A percentile compares a stretch with the other conserved stretches of the same genome.
These are phyloP conservation scores for Sanghuangporus baumii DNA, from an alignment of 1,284 basidiomycete genomes.

Conservation along the genomic window DNA sequence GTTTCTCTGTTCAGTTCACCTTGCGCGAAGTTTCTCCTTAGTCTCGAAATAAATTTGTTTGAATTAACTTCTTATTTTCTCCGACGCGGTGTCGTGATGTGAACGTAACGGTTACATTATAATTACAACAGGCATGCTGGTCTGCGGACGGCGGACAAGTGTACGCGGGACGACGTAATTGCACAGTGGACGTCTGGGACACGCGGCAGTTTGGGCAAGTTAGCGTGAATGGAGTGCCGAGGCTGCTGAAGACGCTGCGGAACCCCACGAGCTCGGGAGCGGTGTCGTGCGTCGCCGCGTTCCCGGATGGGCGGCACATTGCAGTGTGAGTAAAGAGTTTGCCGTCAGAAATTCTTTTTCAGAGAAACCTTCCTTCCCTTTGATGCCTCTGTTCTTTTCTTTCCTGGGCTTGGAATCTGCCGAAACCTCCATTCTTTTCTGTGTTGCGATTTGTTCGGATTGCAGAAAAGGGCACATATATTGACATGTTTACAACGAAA, in stretches of 20 bases:
- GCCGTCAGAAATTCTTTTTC: slow-evolving; percentile 1
- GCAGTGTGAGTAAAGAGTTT: slow-evolving; percentile 59
- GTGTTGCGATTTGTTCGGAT: background rate
- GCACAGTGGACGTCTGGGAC: slow-evolving; percentile 93
- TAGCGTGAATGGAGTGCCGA: slow-evolving; percentile 52
- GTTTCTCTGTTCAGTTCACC: background rate
- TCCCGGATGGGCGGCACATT: slow-evolving; percentile 88
- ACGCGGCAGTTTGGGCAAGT: slow-evolving; percentile 67
- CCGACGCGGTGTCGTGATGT: background rate
- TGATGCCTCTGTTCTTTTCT: background rate
- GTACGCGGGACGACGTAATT: slow-evolving; percentile 88
- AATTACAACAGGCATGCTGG: slow-evolving; percentile 80
- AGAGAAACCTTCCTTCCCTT: slow-evolving; percentile 16
- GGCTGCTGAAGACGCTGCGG: slow-evolving; percentile 72
- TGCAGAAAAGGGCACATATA: background rate
- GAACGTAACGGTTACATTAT: background rate
- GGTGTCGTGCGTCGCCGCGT: slow-evolving; percentile 84
- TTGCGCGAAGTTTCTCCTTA: background rate
- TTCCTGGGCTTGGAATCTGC: background rate
- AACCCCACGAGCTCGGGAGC: slow-evolving; percentile 89
- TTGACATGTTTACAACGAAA: background rate
- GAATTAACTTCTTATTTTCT: background rate
- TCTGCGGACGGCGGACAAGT: slow-evolving; percentile 84
- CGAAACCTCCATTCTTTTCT: background rate
- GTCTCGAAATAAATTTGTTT: background rate